phyloP scores from a whole-genome alignment of 2,329 filamentous ascomycete genomes.

The Penicillium thymicola region DNA sequence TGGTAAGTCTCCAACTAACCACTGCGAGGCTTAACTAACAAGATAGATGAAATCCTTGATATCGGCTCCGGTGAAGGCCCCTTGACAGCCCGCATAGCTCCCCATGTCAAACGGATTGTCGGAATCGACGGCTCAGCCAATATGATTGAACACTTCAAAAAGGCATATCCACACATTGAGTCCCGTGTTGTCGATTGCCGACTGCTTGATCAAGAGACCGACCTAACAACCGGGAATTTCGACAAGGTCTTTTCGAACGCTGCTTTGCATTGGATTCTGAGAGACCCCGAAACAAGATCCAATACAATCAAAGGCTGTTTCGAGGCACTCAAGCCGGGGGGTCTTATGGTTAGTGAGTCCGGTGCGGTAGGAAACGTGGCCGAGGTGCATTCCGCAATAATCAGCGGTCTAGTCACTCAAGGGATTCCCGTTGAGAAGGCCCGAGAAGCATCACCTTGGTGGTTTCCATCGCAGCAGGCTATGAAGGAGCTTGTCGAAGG shows the following conservation, averaged over 20 bases:
- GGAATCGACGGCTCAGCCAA: too few relatives aligned
- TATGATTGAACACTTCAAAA: too few relatives aligned
- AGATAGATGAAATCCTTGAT: neutral
- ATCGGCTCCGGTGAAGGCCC: too few relatives aligned
- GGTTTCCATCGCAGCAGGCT: neutral
- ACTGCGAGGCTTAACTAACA: neutral
- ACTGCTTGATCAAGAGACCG: too few relatives aligned
- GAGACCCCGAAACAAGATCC: neutral
- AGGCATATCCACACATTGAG: too few relatives aligned
- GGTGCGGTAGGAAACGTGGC: neutral
- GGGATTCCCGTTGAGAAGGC: neutral
- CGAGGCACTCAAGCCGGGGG: neutral
- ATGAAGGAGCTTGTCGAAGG: neutral
- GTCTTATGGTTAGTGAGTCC: neutral
- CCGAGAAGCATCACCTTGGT: neutral
- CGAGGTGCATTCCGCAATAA: neutral
- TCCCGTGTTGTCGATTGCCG: too few relatives aligned
- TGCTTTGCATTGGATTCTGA: too few relatives aligned
- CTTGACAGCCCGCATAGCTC: too few relatives aligned
- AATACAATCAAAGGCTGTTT: neutral
- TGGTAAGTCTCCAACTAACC: neutral
- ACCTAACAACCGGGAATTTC: too few relatives aligned
- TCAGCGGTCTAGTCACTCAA: neutral
- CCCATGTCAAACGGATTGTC: too few relatives aligned
- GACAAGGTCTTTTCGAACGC: too few relatives aligned